Base-by-base conservation (phyloP, 2,329 filamentous ascomycete species). In the Exophiala sp. region DNA sequence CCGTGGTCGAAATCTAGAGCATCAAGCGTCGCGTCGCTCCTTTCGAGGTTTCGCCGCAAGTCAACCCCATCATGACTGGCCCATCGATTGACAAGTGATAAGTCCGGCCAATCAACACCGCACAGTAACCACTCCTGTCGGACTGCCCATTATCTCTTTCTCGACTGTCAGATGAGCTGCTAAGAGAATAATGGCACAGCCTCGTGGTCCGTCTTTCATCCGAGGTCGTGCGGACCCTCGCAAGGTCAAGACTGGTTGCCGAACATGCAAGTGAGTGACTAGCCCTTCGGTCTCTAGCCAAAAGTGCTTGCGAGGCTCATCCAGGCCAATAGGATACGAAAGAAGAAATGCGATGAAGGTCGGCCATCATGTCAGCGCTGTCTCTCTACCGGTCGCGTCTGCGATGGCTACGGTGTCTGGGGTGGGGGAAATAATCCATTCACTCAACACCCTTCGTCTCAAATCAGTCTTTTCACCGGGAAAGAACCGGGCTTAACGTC, bases 341-440 rank as follows among this genome's bases (percentile, higher is more conserved):
- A 64, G 16, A 62, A 69, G 16, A 70, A 70, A 56, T 71, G 68
- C 42, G 73, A 75, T 45, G 71, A 75, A 57, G 59, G 58, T 4
- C 64, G 65, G 20, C 71, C 72, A 9, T 66, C 65, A 16, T 74
- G 72, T 51, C 58, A 60, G 29, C 65, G 67, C 12, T 74, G 72
- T 52, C 50, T 63, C 8, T 68, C 64, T 10, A 69, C 69, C 1
- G 67, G 69, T 5, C 68, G 70, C 5, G 57, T 63, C 3, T 74
- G 71, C 48, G 71, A 75, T 47, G 73, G 74, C 11, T 76, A 75
- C 55, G 73, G 72, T 0, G 65, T 75, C 38, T 71, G 70, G 70
- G 70, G 71, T 20, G 69, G 71, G 3, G 69, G 70, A 3, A 67
- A 61, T 35, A 58, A 53, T 11, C 63, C 64, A 41, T n/a, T n/a